These are phyloP conservation scores for Solanum neorickii DNA, from an alignment of 257 asterid genomes.

Conservation along the genomic window DNA sequence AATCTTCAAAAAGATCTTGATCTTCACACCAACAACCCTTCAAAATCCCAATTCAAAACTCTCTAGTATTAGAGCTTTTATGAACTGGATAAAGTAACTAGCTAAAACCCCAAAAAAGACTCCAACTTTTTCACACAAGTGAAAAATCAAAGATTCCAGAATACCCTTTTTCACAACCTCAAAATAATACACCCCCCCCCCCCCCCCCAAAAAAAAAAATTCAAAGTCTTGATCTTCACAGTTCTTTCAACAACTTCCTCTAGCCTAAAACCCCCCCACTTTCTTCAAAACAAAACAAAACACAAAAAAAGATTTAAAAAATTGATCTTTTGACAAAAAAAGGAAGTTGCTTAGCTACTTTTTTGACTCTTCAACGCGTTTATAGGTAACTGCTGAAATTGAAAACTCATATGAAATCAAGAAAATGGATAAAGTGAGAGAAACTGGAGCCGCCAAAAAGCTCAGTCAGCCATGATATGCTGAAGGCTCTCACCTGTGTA, in stretches of 20 bases:
- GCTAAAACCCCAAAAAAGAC: slow-evolving; percentile 7
- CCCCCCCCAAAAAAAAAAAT: no score
- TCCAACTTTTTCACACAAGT: slow-evolving; percentile 8
- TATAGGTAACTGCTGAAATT: not conserved
- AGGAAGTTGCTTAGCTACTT: not conserved
- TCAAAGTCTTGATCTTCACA: not conserved
- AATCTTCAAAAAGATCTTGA: not conserved
- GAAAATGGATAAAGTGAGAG: not conserved
- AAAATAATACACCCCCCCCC: not conserved
- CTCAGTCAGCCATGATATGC: not conserved
- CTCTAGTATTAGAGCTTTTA: not conserved
- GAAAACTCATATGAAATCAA: not conserved
- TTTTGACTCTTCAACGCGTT: not conserved
- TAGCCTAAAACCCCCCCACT: not conserved
- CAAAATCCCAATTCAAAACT: not conserved
- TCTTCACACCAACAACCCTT: not conserved
- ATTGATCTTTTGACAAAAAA: not conserved
- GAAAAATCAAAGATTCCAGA: not conserved
- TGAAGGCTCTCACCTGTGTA: not conserved
- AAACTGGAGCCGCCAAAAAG: not conserved
- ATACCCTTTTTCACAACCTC: not conserved
- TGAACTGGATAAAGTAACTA: not conserved
- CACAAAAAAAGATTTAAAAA: not conserved
- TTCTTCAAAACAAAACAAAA: not conserved
- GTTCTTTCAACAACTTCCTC: not conserved